These are phyloP conservation scores for Aspergillus sclerotialis DNA, from an alignment of 2,329 filamentous ascomycete species.

Conservation along the genomic window DNA sequence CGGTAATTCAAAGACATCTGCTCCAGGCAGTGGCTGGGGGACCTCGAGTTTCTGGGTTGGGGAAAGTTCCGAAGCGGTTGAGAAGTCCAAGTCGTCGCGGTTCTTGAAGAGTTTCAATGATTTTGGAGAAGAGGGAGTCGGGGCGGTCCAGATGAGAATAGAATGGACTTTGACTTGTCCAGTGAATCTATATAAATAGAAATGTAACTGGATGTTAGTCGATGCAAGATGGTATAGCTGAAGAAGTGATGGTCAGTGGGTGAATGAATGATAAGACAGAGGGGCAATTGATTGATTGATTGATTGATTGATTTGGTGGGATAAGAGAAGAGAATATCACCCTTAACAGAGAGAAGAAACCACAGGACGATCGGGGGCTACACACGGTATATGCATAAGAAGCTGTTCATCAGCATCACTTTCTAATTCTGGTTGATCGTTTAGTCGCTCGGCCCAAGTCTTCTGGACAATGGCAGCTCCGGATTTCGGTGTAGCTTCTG, in stretches of 20 bases:
- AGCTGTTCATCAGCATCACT: conserved; percentile 90
- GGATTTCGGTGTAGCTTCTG: conserved; percentile 55
- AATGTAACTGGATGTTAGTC: not conserved
- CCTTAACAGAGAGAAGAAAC: not conserved
- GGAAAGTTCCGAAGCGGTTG: conserved; percentile 59
- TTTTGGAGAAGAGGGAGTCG: conserved; percentile 62
- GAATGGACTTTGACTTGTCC: conserved; percentile 90
- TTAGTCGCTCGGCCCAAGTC: conserved; percentile 77
- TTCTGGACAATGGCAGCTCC: conserved; percentile 78
- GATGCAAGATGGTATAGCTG: not conserved
- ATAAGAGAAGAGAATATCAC: not conserved
- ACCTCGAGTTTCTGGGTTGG: conserved; percentile 73
- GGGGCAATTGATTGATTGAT: conserved; percentile 20
- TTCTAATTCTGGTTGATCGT: conserved; percentile 64
- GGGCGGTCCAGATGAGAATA: conserved; percentile 74
- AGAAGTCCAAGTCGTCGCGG: conserved; percentile 79
- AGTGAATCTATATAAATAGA: conserved; percentile 73
- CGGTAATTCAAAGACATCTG: conserved; percentile 73
- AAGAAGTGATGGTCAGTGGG: conserved; percentile 3
- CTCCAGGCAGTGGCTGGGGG: conserved; percentile 56
- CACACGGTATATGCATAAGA: conserved; percentile 84
- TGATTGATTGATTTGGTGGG: conserved; percentile 1
- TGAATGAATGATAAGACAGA: conserved; percentile 11
- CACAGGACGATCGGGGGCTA: conserved; percentile 2
- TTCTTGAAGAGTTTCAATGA: conserved; percentile 87